Percentiles rank a stretch among this genome's conserved stretches.
Conservation (phyloP, 2,329 filamentous ascomycete species). For the Emydomyces testavorans region DNA sequence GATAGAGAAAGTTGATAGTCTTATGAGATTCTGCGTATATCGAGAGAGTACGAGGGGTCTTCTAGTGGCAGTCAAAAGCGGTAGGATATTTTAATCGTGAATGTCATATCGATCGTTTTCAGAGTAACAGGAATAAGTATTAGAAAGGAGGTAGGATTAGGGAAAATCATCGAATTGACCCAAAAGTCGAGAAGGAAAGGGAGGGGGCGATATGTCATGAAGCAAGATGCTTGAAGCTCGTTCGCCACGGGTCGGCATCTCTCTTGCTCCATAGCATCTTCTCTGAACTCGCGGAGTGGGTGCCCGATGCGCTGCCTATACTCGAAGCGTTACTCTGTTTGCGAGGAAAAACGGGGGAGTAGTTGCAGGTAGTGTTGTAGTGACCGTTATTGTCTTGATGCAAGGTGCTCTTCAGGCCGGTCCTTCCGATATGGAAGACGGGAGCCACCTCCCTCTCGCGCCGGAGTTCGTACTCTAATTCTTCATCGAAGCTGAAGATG, state of each 20-base stretch:
- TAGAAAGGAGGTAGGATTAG: background rate
- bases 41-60: background rate
- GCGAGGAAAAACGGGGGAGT: slow-evolving; percentile 23
- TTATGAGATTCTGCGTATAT: background rate
- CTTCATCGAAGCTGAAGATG: slow-evolving; percentile 58
- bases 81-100: background rate
- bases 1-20: background rate
- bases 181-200: background rate
- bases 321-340: slow-evolving; percentile 29
- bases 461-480: slow-evolving; percentile 47
- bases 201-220: slow-evolving; percentile 8
- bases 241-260: slow-evolving; percentile 5
- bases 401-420: slow-evolving; percentile 35
- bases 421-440: slow-evolving; percentile 53
- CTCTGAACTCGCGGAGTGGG: slow-evolving; percentile 5
- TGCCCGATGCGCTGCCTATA: slow-evolving; percentile 9
- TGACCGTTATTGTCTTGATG: slow-evolving; percentile 39
- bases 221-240: slow-evolving; percentile 5
- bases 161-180: background rate
- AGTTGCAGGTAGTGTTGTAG: slow-evolving; percentile 16
- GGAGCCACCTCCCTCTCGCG: slow-evolving; percentile 44
- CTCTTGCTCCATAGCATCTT: slow-evolving; percentile 1
- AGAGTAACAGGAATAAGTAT: slow-evolving; percentile 4
- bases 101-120: slow-evolving; percentile 14
- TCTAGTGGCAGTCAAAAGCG: background rate